Evolutionary conservation across 495 filamentous ascomycete species (phyloP), one percentile per base, ranked within the genome.

Genomic region (Xylaria nigripes): DNA sequence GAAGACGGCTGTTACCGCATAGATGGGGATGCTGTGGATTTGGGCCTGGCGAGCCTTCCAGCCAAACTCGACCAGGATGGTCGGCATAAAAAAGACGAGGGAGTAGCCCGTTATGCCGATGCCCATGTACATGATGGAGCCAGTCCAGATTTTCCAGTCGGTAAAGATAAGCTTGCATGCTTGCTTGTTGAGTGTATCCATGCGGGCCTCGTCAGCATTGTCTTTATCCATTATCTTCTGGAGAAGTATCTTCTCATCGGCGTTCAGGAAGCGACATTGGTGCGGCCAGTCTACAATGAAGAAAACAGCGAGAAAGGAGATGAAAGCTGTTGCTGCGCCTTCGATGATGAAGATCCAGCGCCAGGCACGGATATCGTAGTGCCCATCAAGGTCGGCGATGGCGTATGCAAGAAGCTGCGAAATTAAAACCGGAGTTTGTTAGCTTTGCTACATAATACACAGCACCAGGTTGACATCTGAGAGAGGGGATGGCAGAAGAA

Each of bases 201-300:
- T 83, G 21, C 64, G 68, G 1, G 72, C 70, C 23, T 55, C 30
- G 3, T 68, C 62, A 19, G 65, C 70, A 6, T 57, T 61, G 51
- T 82, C 80, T 10, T 63, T 61, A 7, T 61, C 54, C 0, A 82
- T 62, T 1, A 77, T 70, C 23, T 60, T 62, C 16, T 74, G 45
- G 4, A 82, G 69, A 16, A 76, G 58, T 0, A 55, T 53, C 23
- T 75, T 71, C 51, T 84, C 82, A 1, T 70, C 57, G 0, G 63
- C 54, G 7, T 58, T 74, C 3, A 85, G 65, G 57, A 81, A 84
- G 1, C 56, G 69, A 8, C 76, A 68, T 1, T 61, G 62, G 38
- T 77, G 74, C 0, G 82, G 82, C 72, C 74, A 81, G 61, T 84
- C 81, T 9, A 76, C 73, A 7, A 85, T 75, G 21, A 82, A 32